Base-by-base conservation (phyloP, 169 alveolate genomes). In the Cryptosporidium viatorum region DNA sequence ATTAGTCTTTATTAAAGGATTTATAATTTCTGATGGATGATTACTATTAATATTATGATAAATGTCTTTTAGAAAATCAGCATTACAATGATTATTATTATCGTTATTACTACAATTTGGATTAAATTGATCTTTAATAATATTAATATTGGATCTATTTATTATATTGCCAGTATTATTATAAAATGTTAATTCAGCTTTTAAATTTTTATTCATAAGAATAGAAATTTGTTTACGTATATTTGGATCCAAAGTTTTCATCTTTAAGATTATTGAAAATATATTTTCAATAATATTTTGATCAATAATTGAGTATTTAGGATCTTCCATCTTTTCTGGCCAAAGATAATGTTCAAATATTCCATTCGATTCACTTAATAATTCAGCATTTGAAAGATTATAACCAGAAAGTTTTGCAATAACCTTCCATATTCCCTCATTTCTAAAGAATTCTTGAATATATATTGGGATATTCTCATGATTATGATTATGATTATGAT, bases 241-340 rank as follows among this genome's bases (percentile, higher is more conserved):
- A 45, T 39, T 62, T 14, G 69, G 62, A 18, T 59, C 65, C n/a
- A 80, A 10, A 0, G 62, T 48, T 21, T 29, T 62, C n/a, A 80
- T 80, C 1, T 43, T 59, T 12, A 18, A 16, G 14, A 80, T 29
- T 5, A 5, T 62, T 10, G n/a, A 26, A 7, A 65, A 60, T 37
- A 80, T 26, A 21, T 45, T 23, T 14, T 65, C 69, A 2, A 41
- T 35, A 26, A 43, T 41, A 80, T 62, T 62, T 59, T 37, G 52
- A 39, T 43, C 31, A 37, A 80, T 50, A 1, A 65, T 37, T 6
- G 65, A 62, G 6, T 80, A 48, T 43, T 60, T 62, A 14, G 89
- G 89, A 18, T 80, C 89, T 37, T 50, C 45, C 7, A 62, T 65
- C 23, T 80, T 80, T 33, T 80, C 89, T 80, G 89, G 89, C 89